Conservation (phyloP, 768 basidiomycete species). For the Tricholoma terreum region DNA sequence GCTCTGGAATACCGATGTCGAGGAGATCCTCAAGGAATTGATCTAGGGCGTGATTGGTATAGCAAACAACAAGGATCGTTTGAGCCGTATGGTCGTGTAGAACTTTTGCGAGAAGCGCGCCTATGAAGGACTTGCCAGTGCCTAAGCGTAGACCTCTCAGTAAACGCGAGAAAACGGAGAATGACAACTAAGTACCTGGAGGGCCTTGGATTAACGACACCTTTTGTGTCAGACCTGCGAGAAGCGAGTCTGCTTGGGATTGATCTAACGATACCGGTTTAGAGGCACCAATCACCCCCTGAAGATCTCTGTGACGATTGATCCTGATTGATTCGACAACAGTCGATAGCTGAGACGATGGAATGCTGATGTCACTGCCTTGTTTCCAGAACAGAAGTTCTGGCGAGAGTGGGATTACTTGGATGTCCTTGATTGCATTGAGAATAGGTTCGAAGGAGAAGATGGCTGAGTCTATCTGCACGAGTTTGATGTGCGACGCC, state of each 20-base stretch:
- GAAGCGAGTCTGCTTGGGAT: constrained; percentile 45
- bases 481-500: constrained; percentile 29
- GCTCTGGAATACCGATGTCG: constrained; percentile 50
- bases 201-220: constrained; percentile 69
- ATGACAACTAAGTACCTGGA: constrained; percentile 49
- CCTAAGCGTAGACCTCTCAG: too few species aligned
- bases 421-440: constrained; percentile 46
- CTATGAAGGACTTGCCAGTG: constrained; percentile 73
- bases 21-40: constrained; percentile 64
- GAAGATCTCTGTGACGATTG: constrained; percentile 40
- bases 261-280: constrained; percentile 47
- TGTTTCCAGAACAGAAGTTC: constrained; percentile 56
- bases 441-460: constrained; percentile 65
- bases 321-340: constrained; percentile 25
- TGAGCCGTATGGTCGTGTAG: constrained; percentile 45
- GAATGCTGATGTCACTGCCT: constrained; percentile 9
- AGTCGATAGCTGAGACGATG: not conserved
- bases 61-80: constrained; percentile 68
- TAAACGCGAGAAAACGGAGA: too few species aligned
- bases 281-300: constrained; percentile 31
- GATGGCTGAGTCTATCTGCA: constrained; percentile 58
- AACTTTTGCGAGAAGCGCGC: constrained; percentile 60
- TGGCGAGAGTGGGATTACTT: constrained; percentile 39
- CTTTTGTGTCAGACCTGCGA: constrained; percentile 51
- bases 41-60: constrained; percentile 74